Conservation (phyloP, 129 eudicot species). For the Silybum marianum region DNA sequence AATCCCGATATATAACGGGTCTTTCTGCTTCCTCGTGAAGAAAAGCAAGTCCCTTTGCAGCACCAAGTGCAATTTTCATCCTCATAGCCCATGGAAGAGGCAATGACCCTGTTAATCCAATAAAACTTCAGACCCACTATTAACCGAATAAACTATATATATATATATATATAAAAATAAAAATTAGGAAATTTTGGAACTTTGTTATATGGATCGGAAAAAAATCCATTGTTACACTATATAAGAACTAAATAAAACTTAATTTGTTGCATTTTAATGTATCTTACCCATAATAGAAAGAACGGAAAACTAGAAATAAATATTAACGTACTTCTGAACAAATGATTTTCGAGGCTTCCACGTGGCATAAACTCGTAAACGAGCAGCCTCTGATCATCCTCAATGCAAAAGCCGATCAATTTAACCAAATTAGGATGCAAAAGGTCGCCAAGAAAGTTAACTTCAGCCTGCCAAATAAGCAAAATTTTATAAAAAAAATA, state of each 20-base stretch:
- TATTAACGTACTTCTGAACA: slow-evolving; percentile 76
- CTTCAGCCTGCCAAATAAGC: slow-evolving; percentile 72
- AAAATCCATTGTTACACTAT: neutral
- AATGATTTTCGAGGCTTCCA: slow-evolving; percentile 97
- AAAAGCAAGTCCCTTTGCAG: slow-evolving; percentile 94
- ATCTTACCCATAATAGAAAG: neutral
- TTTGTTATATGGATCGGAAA: neutral
- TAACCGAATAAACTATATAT: too few species aligned
- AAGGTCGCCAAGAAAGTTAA: slow-evolving; percentile 93
- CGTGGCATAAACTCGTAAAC: slow-evolving; percentile 97
- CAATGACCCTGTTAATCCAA: slow-evolving; percentile 50
- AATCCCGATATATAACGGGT: slow-evolving; percentile 93
- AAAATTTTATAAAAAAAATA: slow-evolving; percentile 11
- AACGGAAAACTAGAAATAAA: neutral
- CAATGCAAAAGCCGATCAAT: slow-evolving; percentile 88
- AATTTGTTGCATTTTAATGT: neutral
- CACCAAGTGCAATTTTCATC: slow-evolving; percentile 90
- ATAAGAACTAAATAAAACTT: neutral
- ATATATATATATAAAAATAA: too few species aligned
- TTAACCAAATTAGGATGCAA: slow-evolving; percentile 89
- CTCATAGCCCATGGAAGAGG: slow-evolving; percentile 92
- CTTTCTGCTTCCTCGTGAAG: slow-evolving; percentile 92
- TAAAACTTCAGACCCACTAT: neutral
- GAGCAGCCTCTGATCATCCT: slow-evolving; percentile 93
- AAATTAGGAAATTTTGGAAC: neutral